Conservation (phyloP, 2,329 filamentous ascomycete genomes). For the Zymoseptoria tritici region DNA sequence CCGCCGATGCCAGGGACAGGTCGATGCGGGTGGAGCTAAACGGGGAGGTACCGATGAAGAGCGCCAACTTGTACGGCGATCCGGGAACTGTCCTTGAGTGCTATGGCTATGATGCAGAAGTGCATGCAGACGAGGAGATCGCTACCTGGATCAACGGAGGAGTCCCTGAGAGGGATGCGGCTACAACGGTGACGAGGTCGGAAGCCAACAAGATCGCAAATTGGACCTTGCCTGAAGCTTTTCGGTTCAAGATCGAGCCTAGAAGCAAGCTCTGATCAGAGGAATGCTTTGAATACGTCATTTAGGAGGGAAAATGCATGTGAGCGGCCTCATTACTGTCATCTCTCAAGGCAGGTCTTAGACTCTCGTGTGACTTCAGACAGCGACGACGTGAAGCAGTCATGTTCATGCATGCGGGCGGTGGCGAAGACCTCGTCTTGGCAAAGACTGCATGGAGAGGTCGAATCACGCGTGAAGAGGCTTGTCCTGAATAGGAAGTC, state of each 20-base stretch:
- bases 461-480: background rate
- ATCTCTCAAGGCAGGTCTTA: background rate
- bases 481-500: background rate
- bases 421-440: background rate
- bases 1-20: constrained; percentile 31
- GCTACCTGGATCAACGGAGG: constrained; percentile 21
- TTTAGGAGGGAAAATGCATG: background rate
- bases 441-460: background rate
- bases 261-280: background rate
- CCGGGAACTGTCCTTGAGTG: constrained; percentile 31
- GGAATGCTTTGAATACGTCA: background rate
- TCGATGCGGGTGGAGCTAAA: constrained; percentile 32
- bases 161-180: constrained; percentile 21
- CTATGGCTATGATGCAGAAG: constrained; percentile 38
- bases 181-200: constrained; percentile 25
- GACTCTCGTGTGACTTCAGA: background rate
- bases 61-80: constrained; percentile 36
- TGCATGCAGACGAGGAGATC: constrained; percentile 30
- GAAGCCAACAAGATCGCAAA: constrained; percentile 30
- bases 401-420: background rate
- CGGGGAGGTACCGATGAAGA: constrained; percentile 31
- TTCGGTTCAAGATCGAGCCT: constrained; percentile 15
- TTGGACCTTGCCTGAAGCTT: constrained; percentile 27
- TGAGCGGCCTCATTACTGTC: background rate
- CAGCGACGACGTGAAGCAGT: background rate